Conservation (phyloP, 768 basidiomycete genomes). For the Tremella fuciformis region DNA sequence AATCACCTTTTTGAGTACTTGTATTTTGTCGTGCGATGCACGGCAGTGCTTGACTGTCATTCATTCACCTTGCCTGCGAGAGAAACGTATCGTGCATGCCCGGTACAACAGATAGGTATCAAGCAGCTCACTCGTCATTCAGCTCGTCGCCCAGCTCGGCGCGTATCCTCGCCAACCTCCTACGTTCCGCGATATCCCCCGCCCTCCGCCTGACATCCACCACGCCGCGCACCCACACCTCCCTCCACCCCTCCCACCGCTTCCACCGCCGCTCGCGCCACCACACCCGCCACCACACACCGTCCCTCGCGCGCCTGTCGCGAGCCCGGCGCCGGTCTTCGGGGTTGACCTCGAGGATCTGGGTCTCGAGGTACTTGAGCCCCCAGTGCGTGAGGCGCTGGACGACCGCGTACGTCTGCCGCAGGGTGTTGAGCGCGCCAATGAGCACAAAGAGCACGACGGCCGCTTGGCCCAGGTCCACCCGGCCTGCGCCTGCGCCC, state of each 20-base stretch:
- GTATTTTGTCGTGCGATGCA: background rate
- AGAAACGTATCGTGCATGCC: too few species aligned
- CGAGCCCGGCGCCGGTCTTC: conserved; percentile 23
- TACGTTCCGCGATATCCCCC: conserved; percentile 8
- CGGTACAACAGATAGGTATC: too few species aligned
- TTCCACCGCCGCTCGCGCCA: conserved; percentile 28
- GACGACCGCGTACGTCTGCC: conserved; percentile 25
- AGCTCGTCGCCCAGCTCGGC: background rate
- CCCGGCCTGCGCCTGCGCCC: conserved; percentile 7
- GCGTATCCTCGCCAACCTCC: conserved; percentile 5
- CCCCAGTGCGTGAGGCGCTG: conserved; percentile 20
- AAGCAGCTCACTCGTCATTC: too few species aligned
- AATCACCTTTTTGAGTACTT: background rate
- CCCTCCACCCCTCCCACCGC: conserved; percentile 26
- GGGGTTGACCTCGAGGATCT: conserved; percentile 45
- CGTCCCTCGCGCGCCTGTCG: conserved; percentile 12
- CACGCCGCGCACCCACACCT: conserved; percentile 24
- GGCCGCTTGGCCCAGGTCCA: conserved; percentile 25
- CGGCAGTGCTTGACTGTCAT: background rate
- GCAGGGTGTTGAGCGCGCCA: conserved; percentile 33
- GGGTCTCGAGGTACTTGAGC: conserved; percentile 38
- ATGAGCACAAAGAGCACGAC: conserved; percentile 40
- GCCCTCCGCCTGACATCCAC: conserved; percentile 15
- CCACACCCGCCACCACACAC: conserved; percentile 26
- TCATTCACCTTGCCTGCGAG: background rate